Base-by-base conservation (phyloP, 148 eudicot species). In the Rhododendron griersonianum region DNA sequence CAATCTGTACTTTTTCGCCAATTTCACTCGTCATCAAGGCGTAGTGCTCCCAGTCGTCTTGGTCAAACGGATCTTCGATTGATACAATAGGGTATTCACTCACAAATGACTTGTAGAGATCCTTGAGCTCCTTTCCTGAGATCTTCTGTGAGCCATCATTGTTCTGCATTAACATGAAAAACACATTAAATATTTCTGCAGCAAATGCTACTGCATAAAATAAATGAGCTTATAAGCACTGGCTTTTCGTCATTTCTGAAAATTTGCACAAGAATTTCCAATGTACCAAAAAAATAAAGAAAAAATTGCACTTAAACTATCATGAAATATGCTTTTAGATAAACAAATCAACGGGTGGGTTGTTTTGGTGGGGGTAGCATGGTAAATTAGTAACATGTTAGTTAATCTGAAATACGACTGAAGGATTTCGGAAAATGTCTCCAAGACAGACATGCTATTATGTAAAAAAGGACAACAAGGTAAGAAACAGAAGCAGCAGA, bases 21-120 rank as follows among this genome's bases (percentile, higher is more conserved):
- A 81, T 41, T 91, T 96, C 99, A 59, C 89, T 87, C 10, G 99
- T 96, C 86, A 96, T 78, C 90, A 92, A 91, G 81, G 93, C 90
- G 81, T 96, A 96, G 91, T 93, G 93, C 87, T 92, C 96, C 99
- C 98, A 95, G 92, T 96, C 99, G 89, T 96, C 99, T 86, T 96
- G 98, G 89, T 96, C 99, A 90, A 93, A 96, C 37, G 98, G 99
- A 85, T 96, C 99, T 86, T 96, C 99, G 88, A 96, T 96, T 23
- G 99, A 96, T 39, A 96, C 95, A 41, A 96, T 95, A 30, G 98
- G 98, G 90, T 96, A 96, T 87, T 96, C 96, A 6, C 89, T 11
- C 57, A 87, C 94, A 85, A 95, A 96, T 61, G 96, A 96, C 89
- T 96, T 96, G 96, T 96, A 96, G 0, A 96, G 92, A 91, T 96